These are phyloP conservation scores for Phytophthora litchii DNA, from an alignment of 352 stramenopile species.

Conservation along the genomic window DNA sequence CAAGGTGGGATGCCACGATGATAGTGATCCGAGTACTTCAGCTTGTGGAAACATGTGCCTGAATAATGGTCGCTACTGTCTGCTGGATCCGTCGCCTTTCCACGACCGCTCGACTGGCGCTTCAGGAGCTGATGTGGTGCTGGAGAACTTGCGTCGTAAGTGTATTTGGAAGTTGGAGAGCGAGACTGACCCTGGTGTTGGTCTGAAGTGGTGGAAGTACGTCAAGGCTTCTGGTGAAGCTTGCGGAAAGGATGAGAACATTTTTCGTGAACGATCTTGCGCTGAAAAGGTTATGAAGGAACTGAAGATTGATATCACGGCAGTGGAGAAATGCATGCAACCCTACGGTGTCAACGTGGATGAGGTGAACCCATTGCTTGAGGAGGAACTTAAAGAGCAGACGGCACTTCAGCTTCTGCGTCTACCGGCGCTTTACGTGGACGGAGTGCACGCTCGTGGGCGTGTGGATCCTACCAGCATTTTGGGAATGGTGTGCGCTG, in stretches of 20 bases:
- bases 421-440: constrained; percentile 94
- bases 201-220: constrained; percentile 95
- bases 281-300: constrained; percentile 92
- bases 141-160: constrained; percentile 92
- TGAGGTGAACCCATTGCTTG: constrained; percentile 87
- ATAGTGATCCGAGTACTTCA: constrained; percentile 61
- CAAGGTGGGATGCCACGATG: constrained; percentile 89
- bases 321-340: constrained; percentile 94
- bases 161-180: constrained; percentile 95
- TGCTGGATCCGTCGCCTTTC: constrained; percentile 94
- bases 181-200: constrained; percentile 82
- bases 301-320: constrained; percentile 79
- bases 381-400: constrained; percentile 91
- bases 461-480: constrained; percentile 89
- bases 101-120: constrained; percentile 93
- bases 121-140: constrained; percentile 94
- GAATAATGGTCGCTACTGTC: constrained; percentile 97
- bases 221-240: constrained; percentile 90
- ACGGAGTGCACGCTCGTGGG: constrained; percentile 93
- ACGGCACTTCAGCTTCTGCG: constrained; percentile 91
- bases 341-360: constrained; percentile 91
- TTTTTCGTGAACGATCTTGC: constrained; percentile 90
- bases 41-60: constrained; percentile 97
- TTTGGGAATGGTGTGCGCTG: constrained; percentile 85
- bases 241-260: constrained; percentile 84